Conservation (phyloP, 1,284 basidiomycete genomes). For the Anthracocystis setariae region DNA sequence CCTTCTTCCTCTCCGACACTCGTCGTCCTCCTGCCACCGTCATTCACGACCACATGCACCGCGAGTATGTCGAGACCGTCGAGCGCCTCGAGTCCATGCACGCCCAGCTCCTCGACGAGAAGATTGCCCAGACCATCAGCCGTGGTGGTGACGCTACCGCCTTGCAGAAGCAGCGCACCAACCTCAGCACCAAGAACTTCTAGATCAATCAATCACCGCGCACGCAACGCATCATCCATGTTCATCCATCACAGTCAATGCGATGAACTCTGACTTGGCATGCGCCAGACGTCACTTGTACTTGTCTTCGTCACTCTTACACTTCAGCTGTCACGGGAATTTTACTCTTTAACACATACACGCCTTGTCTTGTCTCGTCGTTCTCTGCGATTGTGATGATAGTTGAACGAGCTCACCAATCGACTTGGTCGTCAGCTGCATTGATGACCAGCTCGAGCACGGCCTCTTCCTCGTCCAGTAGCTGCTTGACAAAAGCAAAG, state of each 20-base stretch:
- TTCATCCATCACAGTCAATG: neutral
- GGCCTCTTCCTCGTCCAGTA: constrained; percentile 41
- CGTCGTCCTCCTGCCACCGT: constrained; percentile 50
- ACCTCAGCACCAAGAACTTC: constrained; percentile 48
- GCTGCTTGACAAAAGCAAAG: constrained; percentile 33
- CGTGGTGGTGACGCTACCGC: constrained; percentile 47
- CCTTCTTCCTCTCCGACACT: constrained; percentile 58
- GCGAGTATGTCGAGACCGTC: constrained; percentile 36
- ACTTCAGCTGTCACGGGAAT: neutral
- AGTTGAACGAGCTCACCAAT: constrained; percentile 32
- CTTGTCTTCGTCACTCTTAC: neutral
- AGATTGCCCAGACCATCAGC: constrained; percentile 47
- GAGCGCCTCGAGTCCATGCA: constrained; percentile 42
- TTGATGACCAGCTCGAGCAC: constrained; percentile 33
- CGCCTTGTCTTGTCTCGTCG: neutral
- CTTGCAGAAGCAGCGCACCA: constrained; percentile 47
- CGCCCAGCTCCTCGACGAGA: constrained; percentile 54
- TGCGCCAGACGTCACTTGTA: neutral
- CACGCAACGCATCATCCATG: neutral
- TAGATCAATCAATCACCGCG: constrained; percentile 4
- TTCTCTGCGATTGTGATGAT: neutral
- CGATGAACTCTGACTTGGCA: neutral
- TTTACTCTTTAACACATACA: neutral
- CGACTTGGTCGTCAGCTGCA: constrained; percentile 23
- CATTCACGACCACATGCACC: constrained; percentile 38